These are phyloP conservation scores for Tilletiopsis washingtonensis DNA, from an alignment of 1,284 basidiomycete species.

Conservation along the genomic window DNA sequence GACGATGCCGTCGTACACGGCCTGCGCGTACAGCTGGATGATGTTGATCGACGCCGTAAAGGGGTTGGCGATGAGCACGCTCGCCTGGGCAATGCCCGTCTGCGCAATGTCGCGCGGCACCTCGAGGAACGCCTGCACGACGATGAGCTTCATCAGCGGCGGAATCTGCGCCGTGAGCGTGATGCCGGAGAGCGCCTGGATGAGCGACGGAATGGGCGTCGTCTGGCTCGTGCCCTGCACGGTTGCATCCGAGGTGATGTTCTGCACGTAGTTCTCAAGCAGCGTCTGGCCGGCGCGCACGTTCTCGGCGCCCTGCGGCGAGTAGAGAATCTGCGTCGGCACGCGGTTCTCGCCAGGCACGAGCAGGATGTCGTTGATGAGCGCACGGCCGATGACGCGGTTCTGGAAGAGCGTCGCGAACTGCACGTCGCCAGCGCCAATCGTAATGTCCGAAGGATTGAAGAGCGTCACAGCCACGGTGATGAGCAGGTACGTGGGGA, in stretches of 20 bases:
- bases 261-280: constrained; percentile 66
- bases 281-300: constrained; percentile 56
- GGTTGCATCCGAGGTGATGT: constrained; percentile 56
- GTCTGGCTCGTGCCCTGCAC: constrained; percentile 59
- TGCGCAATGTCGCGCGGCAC: constrained; percentile 46
- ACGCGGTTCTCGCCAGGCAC: constrained; percentile 28
- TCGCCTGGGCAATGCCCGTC: constrained; percentile 24
- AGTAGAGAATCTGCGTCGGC: constrained; percentile 58
- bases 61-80: constrained; percentile 57
- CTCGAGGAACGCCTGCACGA: constrained; percentile 48
- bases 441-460: constrained; percentile 60
- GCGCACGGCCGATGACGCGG: constrained; percentile 58
- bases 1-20: constrained; percentile 50
- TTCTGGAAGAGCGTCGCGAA: constrained; percentile 59
- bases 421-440: constrained; percentile 61
- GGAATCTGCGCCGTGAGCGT: constrained; percentile 61
- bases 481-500: constrained; percentile 62
- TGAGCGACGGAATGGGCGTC: constrained; percentile 61
- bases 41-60: constrained; percentile 70
- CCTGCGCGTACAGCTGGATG: constrained; percentile 56
- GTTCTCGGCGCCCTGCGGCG: constrained; percentile 57
- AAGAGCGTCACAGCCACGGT: constrained; percentile 52
- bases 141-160: constrained; percentile 60
- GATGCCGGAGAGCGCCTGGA: constrained; percentile 61
- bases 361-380: constrained; percentile 51